A percentile compares a stretch with the other conserved stretches of the same genome.
Evolutionary conservation across 2,329 filamentous ascomycete genomes (phyloP).

Genomic region (Xylaria sp.): DNA sequence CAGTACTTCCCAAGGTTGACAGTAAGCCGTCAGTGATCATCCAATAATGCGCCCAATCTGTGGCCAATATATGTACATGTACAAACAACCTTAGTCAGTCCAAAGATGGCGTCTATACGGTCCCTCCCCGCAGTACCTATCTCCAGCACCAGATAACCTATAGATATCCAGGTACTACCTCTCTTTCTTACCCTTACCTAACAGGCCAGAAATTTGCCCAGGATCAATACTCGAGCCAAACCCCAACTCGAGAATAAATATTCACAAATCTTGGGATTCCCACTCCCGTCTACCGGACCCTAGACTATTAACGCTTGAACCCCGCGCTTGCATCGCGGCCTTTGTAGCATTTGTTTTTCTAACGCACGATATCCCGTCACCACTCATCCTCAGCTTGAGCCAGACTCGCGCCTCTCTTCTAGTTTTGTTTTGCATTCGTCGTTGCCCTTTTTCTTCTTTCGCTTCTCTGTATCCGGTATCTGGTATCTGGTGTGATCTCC

Average conservation of each 20-base stretch:
- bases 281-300: conserved; percentile 9
- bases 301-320: conserved; percentile 22
- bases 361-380: conserved; percentile 6
- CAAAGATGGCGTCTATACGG: not conserved
- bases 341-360: conserved; percentile 23
- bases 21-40: conserved; percentile 1
- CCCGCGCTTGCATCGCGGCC: conserved; percentile 38
- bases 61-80: not conserved
- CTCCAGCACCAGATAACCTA: not conserved
- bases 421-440: conserved; percentile 16
- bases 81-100: conserved; percentile 7
- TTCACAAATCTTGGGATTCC: conserved; percentile 26
- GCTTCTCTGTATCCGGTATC: not conserved
- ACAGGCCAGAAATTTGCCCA: conserved; percentile 26
- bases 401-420: conserved; percentile 33
- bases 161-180: not conserved
- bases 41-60: not conserved
- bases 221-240: conserved; percentile 11
- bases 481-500: not conserved
- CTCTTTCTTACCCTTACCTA: conserved; percentile 4
- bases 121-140: conserved; percentile 1
- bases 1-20: not conserved
- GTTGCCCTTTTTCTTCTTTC: conserved; percentile 3
- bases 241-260: conserved; percentile 27
- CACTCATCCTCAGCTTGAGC: conserved; percentile 33